These are phyloP conservation scores for Periconia sp. DNA, from an alignment of 2,329 filamentous ascomycete genomes.

Conservation along the genomic window DNA sequence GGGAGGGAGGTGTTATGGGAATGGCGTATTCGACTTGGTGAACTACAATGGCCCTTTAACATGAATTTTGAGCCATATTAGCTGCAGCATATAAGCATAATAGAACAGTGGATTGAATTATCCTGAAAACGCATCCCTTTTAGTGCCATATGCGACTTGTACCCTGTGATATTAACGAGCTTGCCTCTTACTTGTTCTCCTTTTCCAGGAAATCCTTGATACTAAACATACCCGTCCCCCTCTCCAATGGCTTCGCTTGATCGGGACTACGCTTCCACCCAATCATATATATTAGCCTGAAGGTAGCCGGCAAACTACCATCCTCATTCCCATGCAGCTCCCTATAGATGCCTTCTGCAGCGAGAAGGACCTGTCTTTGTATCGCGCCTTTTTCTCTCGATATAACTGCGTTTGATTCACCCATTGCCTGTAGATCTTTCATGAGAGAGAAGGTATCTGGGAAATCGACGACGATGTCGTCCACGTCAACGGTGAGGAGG, in stretches of 20 bases:
- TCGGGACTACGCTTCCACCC: slow-evolving; percentile 88
- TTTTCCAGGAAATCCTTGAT: slow-evolving; percentile 78
- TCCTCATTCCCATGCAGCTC: slow-evolving; percentile 78
- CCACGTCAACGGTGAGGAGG: slow-evolving; percentile 94
- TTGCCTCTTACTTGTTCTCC: slow-evolving; percentile 47
- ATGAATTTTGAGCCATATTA: no score
- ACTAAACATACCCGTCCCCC: slow-evolving; percentile 86
- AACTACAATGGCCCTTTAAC: no score
- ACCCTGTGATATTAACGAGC: no score
- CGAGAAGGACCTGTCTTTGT: slow-evolving; percentile 81
- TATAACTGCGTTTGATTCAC: slow-evolving; percentile 87
- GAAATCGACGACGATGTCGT: slow-evolving; percentile 96
- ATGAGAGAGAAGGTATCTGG: slow-evolving; percentile 89
- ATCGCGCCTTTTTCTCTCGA: slow-evolving; percentile 81
- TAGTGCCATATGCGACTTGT: no score
- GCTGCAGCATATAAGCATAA: no score
- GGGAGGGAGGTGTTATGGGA: no score
- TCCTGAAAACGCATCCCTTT: no score
- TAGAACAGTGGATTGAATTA: no score
- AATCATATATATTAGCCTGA: slow-evolving; percentile 97
- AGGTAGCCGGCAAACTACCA: slow-evolving; percentile 80
- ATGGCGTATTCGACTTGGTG: no score
- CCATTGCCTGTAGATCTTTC: slow-evolving; percentile 95
- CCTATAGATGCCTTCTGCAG: slow-evolving; percentile 86
- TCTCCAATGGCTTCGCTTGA: slow-evolving; percentile 78